These are phyloP conservation scores for Macadamia integrifolia DNA, from an alignment of 164 flowering plant genomes.

Conservation along the genomic window DNA sequence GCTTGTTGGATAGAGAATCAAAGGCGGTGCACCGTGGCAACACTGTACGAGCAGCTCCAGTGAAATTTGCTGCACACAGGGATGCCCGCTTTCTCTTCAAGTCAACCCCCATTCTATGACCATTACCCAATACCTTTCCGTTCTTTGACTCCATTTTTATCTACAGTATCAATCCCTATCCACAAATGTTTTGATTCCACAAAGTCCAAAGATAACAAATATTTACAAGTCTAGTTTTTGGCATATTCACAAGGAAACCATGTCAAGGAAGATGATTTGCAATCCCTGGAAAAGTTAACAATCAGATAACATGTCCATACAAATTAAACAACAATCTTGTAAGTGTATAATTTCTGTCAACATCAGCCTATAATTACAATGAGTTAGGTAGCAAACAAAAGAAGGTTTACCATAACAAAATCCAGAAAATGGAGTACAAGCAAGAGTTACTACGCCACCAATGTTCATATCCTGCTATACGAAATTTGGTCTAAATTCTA, in stretches of 20 bases:
- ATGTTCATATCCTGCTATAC: too few relatives aligned
- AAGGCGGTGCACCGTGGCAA: constrained; percentile 11
- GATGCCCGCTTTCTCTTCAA: constrained; percentile 59
- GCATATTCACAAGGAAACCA: constrained; percentile 9
- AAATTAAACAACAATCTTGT: not conserved
- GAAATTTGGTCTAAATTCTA: too few relatives aligned
- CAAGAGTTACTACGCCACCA: not conserved
- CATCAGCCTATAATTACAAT: not conserved
- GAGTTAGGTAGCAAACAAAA: too few relatives aligned
- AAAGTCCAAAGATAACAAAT: constrained; percentile 8
- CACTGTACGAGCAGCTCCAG: constrained; percentile 26
- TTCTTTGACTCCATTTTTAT: constrained; percentile 58
- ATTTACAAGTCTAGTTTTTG: constrained; percentile 2
- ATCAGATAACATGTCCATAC: not conserved
- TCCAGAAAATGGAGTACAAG: not conserved
- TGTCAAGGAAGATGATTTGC: constrained; percentile 8
- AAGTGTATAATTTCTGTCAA: not conserved
- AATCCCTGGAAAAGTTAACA: constrained; percentile 15
- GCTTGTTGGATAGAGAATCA: constrained; percentile 19
- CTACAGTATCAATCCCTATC: constrained; percentile 39
- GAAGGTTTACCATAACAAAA: not conserved
- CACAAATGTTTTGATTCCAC: constrained; percentile 17
- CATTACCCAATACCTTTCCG: constrained; percentile 84
- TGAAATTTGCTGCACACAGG: constrained; percentile 19
- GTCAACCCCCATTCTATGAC: constrained; percentile 25